These are phyloP conservation scores for Cordyceps cicadae DNA, from an alignment of 2,329 filamentous ascomycete species.

Conservation along the genomic window DNA sequence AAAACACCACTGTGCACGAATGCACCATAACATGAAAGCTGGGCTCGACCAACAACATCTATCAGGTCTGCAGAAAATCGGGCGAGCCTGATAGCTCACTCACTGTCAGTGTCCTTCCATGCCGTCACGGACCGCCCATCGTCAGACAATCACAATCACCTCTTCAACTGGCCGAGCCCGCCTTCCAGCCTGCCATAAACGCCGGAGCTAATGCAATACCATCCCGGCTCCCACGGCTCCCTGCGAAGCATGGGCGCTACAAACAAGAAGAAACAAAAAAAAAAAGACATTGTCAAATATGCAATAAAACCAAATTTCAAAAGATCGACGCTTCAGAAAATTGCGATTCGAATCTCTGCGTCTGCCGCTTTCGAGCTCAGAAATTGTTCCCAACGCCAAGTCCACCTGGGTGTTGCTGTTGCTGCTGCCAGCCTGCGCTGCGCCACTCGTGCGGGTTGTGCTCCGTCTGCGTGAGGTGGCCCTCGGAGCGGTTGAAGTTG, in stretches of 20 bases:
- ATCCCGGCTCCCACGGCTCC: background rate
- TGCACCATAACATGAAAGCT: background rate
- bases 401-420: slow-evolving; percentile 35
- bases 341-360: background rate
- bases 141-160: background rate
- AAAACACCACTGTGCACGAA: background rate
- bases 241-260: background rate
- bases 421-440: slow-evolving; percentile 42
- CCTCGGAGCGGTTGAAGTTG: slow-evolving; percentile 38
- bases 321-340: slow-evolving; percentile 10
- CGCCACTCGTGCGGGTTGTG: slow-evolving; percentile 46
- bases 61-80: background rate
- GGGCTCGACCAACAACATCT: background rate
- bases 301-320: slow-evolving; percentile 13
- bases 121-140: background rate
- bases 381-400: slow-evolving; percentile 40
- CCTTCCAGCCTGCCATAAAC: slow-evolving; percentile 1
- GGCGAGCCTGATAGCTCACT: background rate
- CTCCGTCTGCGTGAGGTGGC: slow-evolving; percentile 31
- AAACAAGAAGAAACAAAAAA: no score
- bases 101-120: background rate
- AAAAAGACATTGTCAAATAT: background rate
- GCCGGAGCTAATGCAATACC: slow-evolving; percentile 9
- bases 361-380: slow-evolving; percentile 18
- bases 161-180: background rate